Base-by-base conservation (phyloP, 257 asterid genomes). In the Primulina huaijiensis region DNA sequence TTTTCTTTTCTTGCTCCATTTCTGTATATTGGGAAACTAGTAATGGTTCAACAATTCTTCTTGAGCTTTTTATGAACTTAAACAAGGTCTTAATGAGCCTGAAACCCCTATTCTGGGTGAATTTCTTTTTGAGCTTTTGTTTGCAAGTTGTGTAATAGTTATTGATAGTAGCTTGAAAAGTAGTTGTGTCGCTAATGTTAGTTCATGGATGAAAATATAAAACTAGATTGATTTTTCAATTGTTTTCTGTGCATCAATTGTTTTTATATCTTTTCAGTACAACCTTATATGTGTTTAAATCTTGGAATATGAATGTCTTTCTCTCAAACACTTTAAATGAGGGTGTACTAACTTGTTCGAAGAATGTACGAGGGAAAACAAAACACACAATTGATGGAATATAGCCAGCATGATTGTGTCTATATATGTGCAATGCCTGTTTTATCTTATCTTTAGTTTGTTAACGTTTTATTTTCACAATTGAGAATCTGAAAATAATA, bases 331-430 rank as follows among this genome's bases (percentile, higher is more conserved):
- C 19, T 33, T 62, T 55, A 31, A 58, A 66, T 34, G 60, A 23
- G 71, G 69, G 50, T 5, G 17, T 67, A 27, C 71, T 53, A 9
- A 56, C 38, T 23, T 60, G 21, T 50, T 17, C 10, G 77, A 38
- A 58, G 37, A 57, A 64, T 50, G 34, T 31, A 33, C 53, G 29
- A 56, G 23, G 52, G 74, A 8, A 30, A 72, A 27, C 30, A 27
- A 27, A 27, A 27, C 3, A 27, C 3, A 27, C 30, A 2, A 27
- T 27, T 27, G 30, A 27, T 27, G 30, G 30, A 27, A 27, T 27
- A 27, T 2, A 40, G 14, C 16, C 53, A 21, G 27, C 43, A 9
- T 52, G 65, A 33, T 59, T 10, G 55, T 56, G 31, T 50, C 38
- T 20, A 34, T 29, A 23, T 38, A 2, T 20, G 33, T 10, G 9